Percentiles rank a stretch among this genome's conserved stretches.
These are phyloP conservation scores for Claviceps capensis DNA, from an alignment of 2,329 filamentous ascomycete genomes.

Conservation along the genomic window DNA sequence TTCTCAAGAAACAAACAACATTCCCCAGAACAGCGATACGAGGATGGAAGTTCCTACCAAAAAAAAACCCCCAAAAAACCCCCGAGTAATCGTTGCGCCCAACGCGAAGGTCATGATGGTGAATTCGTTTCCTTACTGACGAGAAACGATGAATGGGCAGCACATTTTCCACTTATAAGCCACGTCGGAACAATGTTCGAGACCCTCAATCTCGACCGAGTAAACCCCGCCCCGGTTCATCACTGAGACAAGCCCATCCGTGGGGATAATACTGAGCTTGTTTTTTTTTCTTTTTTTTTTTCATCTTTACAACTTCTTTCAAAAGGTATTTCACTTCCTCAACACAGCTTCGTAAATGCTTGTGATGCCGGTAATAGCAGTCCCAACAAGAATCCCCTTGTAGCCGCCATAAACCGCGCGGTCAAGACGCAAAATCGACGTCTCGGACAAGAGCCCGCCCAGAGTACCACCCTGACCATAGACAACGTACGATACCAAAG, in stretches of 20 bases:
- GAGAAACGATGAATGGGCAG: too few relatives aligned
- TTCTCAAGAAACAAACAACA: neutral
- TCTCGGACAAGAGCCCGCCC: slow-evolving; percentile 44
- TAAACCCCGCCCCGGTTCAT: too few relatives aligned
- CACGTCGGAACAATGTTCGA: too few relatives aligned
- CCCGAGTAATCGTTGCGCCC: too few relatives aligned
- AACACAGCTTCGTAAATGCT: slow-evolving; percentile 69
- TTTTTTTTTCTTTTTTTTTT: neutral
- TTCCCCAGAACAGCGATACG: too few relatives aligned
- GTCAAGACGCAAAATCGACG: slow-evolving; percentile 49
- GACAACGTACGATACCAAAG: slow-evolving; percentile 65
- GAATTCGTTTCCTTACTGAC: too few relatives aligned
- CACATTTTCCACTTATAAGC: too few relatives aligned
- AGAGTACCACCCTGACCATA: slow-evolving; percentile 56
- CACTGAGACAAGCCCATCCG: too few relatives aligned
- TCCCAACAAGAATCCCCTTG: slow-evolving; percentile 53
- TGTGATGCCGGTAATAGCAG: slow-evolving; percentile 52
- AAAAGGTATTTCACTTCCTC: slow-evolving; percentile 37
- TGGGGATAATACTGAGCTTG: neutral
- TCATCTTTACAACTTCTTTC: neutral
- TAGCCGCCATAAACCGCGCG: slow-evolving; percentile 57
- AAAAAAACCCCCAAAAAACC: too few relatives aligned
- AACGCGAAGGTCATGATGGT: too few relatives aligned
- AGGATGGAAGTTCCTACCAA: too few relatives aligned
- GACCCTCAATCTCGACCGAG: too few relatives aligned